These are phyloP conservation scores for Leptographium lundbergii DNA, from an alignment of 2,329 filamentous ascomycete genomes.

Conservation along the genomic window DNA sequence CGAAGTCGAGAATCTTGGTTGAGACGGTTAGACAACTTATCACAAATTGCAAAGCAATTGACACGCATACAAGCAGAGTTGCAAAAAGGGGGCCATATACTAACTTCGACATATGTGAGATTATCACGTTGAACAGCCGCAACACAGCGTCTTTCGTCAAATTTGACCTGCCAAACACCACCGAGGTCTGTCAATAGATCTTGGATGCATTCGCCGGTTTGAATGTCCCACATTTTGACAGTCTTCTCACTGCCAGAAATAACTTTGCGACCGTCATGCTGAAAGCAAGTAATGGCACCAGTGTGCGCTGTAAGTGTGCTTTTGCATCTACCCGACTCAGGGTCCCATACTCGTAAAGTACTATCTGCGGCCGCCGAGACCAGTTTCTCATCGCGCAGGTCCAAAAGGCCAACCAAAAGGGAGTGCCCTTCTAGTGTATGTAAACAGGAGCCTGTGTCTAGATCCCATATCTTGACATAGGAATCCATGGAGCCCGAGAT, in stretches of 20 bases:
- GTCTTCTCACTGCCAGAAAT: conserved; percentile 93
- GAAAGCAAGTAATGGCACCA: conserved; percentile 95
- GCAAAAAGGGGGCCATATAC: conserved; percentile 17
- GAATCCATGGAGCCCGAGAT: conserved; percentile 99
- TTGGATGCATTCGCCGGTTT: conserved; percentile 80
- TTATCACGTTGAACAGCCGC: conserved; percentile 89
- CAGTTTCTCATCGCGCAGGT: conserved; percentile 76
- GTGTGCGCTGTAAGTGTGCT: conserved; percentile 87
- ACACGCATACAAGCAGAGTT: conserved; percentile 1
- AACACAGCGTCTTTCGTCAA: conserved; percentile 88
- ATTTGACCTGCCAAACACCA: conserved; percentile 98
- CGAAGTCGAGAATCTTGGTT: conserved; percentile 85
- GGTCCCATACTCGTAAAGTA: conserved; percentile 93
- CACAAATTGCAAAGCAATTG: not conserved
- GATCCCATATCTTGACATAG: conserved; percentile 92
- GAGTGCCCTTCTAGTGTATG: conserved; percentile 89
- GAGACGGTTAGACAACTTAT: conserved; percentile 7
- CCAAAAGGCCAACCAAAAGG: conserved; percentile 81
- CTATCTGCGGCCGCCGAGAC: conserved; percentile 94
- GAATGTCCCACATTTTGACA: conserved; percentile 97
- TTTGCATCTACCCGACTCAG: conserved; percentile 81
- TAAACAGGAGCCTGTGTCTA: conserved; percentile 72
- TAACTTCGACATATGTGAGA: conserved; percentile 90
- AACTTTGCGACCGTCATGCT: conserved; percentile 92
- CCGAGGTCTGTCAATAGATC: conserved; percentile 87